These are phyloP conservation scores for Exophiala mesophila DNA, from an alignment of 2,329 filamentous ascomycete species.

Conservation along the genomic window DNA sequence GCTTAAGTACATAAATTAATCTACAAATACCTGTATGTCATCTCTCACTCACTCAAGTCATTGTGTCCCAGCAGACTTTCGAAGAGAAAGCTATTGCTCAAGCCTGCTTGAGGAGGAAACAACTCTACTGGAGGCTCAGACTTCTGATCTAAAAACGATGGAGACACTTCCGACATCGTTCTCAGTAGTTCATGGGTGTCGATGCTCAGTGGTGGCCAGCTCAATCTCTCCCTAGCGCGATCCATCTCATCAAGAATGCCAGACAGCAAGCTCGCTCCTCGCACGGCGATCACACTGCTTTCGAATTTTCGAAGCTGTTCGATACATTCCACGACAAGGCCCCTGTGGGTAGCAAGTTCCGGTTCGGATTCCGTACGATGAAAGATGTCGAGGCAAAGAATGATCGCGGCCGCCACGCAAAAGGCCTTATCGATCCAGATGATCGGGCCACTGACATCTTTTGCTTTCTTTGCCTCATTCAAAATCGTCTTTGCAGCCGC, in stretches of 20 bases:
- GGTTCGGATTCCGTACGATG: conserved; percentile 27
- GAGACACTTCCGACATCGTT: neutral
- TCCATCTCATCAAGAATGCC: conserved; percentile 7
- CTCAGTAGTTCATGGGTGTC: conserved; percentile 4
- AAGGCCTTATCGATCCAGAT: conserved; percentile 42
- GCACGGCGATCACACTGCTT: conserved; percentile 13
- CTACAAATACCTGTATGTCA: too few relatives aligned
- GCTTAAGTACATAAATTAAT: too few relatives aligned
- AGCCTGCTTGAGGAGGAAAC: conserved; percentile 23
- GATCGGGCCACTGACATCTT: conserved; percentile 34
- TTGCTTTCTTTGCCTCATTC: conserved; percentile 33
- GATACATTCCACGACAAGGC: conserved; percentile 17
- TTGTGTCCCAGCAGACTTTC: conserved; percentile 12
- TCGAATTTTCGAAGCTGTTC: conserved; percentile 11
- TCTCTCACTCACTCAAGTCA: neutral
- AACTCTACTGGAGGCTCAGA: conserved; percentile 14
- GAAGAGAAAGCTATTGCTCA: conserved; percentile 24
- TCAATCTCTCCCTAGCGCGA: neutral
- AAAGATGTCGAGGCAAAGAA: conserved; percentile 35
- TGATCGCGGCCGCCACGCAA: conserved; percentile 35
- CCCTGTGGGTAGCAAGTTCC: conserved; percentile 10
- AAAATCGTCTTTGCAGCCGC: conserved; percentile 39
- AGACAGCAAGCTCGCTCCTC: conserved; percentile 14
- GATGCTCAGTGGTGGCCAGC: conserved; percentile 9
- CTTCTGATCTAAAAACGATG: neutral